Percentiles rank a stretch among this genome's conserved stretches.
These are phyloP conservation scores for Capillidium heterosporum DNA, from an alignment of 371 early-diverging fungal species.

Conservation along the genomic window DNA sequence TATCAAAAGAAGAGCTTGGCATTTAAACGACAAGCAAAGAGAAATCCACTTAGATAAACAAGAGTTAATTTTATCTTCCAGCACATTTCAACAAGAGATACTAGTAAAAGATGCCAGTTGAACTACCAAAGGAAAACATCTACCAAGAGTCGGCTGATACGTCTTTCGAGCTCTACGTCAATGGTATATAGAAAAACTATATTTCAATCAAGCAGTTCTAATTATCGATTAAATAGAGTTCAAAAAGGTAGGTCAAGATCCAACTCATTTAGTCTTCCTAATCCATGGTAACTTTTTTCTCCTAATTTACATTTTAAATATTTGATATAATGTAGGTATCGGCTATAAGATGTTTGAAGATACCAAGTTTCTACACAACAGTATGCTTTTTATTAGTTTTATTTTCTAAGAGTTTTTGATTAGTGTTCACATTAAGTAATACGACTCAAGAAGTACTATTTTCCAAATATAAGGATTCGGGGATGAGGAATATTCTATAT, in stretches of 20 bases:
- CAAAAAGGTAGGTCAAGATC: not conserved
- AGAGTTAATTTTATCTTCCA: no score
- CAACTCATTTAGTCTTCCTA: conserved; percentile 4
- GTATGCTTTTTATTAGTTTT: not conserved
- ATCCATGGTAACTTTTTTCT: not conserved
- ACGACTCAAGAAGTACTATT: not conserved
- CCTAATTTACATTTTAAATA: not conserved
- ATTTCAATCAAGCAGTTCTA: not conserved
- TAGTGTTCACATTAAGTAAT: not conserved
- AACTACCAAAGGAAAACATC: not conserved
- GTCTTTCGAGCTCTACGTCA: conserved; percentile 1
- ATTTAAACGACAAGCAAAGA: no score
- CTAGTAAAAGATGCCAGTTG: not conserved
- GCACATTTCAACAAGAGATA: no score
- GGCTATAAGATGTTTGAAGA: conserved; percentile 7
- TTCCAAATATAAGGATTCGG: not conserved
- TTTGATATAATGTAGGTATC: not conserved
- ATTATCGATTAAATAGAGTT: not conserved
- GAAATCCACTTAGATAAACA: no score
- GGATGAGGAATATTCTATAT: not conserved
- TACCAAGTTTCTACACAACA: not conserved
- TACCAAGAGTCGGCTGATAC: not conserved
- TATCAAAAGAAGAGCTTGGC: no score
- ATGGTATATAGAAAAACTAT: no score
- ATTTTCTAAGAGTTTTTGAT: not conserved